Evolutionary conservation across 2,329 filamentous ascomycete species (phyloP).

Genomic region (Escovopsis sp.): DNA sequence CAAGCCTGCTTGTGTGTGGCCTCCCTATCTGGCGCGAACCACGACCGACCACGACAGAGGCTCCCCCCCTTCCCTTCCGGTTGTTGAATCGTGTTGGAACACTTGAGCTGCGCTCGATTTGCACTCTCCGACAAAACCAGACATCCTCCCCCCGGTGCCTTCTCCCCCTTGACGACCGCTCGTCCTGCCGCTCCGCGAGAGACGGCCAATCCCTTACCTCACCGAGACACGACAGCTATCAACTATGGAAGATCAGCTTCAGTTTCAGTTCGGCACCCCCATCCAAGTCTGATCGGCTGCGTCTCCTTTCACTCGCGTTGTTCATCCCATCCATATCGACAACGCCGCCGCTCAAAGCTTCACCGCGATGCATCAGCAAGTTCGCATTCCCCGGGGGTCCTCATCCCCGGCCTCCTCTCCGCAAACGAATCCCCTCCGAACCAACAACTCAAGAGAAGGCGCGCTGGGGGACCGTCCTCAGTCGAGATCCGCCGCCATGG

Average conservation of each 20-base stretch:
- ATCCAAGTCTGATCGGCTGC: slow-evolving; percentile 15
- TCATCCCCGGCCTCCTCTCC: slow-evolving; percentile 60
- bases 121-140: background rate
- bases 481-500: slow-evolving; percentile 26
- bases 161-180: background rate
- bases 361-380: slow-evolving; percentile 71
- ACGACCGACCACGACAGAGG: background rate
- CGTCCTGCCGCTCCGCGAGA: background rate
- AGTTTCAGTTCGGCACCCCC: slow-evolving; percentile 17
- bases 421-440: slow-evolving; percentile 36
- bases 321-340: background rate
- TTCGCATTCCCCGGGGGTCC: slow-evolving; percentile 57
- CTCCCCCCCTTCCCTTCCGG: background rate
- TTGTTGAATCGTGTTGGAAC: background rate
- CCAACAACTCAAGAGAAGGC: slow-evolving; percentile 60
- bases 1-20: background rate
- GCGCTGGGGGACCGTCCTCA: slow-evolving; percentile 24
- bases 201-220: slow-evolving; percentile 1
- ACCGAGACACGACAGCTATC: slow-evolving; percentile 4
- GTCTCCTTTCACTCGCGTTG: slow-evolving; percentile 3
- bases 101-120: background rate
- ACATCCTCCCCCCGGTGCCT: background rate
- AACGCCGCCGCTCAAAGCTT: background rate
- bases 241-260: slow-evolving; percentile 22
- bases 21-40: background rate